phyloP scores from a whole-genome alignment of 352 stramenopile species.

The Blastocystis sp. region DNA sequence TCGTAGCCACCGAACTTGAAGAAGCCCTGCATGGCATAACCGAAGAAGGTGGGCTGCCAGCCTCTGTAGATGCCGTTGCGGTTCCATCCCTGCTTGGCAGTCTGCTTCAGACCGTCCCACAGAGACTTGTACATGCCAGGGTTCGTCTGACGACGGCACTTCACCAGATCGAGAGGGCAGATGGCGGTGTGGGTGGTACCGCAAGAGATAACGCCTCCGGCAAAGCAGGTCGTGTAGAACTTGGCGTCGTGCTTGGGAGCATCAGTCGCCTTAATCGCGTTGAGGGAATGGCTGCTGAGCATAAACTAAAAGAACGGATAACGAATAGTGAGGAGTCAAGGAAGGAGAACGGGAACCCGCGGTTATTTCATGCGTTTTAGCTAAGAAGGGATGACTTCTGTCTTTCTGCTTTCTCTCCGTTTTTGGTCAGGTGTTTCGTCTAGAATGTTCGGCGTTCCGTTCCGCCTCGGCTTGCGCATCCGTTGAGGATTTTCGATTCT shows the following conservation, averaged over 20 bases:
- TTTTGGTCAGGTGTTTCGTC: no score
- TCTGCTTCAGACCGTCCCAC: slow-evolving; percentile 77
- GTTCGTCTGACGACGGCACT: slow-evolving; percentile 87
- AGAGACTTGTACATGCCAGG: slow-evolving; percentile 81
- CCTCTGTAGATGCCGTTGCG: slow-evolving; percentile 77
- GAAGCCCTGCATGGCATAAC: slow-evolving; percentile 81
- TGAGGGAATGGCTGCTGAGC: slow-evolving; percentile 33
- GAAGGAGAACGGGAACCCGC: background rate
- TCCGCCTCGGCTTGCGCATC: no score
- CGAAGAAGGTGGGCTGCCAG: slow-evolving; percentile 84
- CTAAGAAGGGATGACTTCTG: background rate
- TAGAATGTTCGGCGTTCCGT: no score
- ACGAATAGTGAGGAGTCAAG: background rate
- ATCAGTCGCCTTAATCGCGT: slow-evolving; percentile 20
- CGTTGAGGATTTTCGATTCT: no score
- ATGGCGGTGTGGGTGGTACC: slow-evolving; percentile 87
- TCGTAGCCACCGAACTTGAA: slow-evolving; percentile 91
- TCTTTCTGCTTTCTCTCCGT: background rate
- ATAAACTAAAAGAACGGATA: background rate
- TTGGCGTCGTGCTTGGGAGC: slow-evolving; percentile 77
- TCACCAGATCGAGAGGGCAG: slow-evolving; percentile 86
- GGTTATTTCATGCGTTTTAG: background rate
- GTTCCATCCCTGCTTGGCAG: slow-evolving; percentile 71
- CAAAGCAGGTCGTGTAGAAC: slow-evolving; percentile 90
- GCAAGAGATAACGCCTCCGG: slow-evolving; percentile 85